phyloP scores from a whole-genome alignment of 2,329 filamentous ascomycete species.

The Lithohypha guttulata region DNA sequence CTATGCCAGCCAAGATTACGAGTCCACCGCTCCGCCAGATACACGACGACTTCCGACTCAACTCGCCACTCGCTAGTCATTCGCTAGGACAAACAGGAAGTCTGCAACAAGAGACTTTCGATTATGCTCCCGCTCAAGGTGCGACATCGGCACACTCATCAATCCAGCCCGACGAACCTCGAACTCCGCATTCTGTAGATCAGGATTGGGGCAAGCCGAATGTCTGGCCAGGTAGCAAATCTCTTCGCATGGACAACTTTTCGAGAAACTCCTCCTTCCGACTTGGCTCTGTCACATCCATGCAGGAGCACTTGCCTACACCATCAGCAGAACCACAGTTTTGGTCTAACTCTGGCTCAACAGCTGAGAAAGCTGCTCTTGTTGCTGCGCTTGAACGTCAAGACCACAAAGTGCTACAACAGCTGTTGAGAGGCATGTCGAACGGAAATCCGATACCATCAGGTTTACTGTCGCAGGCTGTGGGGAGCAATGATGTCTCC shows the following conservation, averaged over 20 bases:
- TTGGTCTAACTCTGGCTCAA: background rate
- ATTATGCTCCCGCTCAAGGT: background rate
- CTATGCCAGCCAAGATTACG: background rate
- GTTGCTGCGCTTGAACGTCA: slow-evolving; percentile 45
- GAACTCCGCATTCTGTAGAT: background rate
- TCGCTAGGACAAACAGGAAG: background rate
- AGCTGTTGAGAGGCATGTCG: slow-evolving; percentile 40
- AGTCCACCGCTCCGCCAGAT: background rate
- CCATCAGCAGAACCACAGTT: background rate
- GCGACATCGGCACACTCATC: background rate
- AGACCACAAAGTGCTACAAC: slow-evolving; percentile 47
- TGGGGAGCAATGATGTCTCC: slow-evolving; percentile 43
- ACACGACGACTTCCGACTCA: background rate
- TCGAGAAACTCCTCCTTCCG: background rate
- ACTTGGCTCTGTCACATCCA: background rate
- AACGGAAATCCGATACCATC: background rate
- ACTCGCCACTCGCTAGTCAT: background rate
- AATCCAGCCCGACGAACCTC: background rate
- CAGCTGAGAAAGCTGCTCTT: slow-evolving; percentile 40
- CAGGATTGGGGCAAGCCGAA: background rate
- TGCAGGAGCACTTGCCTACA: background rate
- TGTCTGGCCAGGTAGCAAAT: background rate
- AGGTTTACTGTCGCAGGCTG: slow-evolving; percentile 41
- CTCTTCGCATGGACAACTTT: background rate
- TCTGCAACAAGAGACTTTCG: background rate